Conservation (phyloP, 75 land plant species). For the Picea sitchensis region DNA sequence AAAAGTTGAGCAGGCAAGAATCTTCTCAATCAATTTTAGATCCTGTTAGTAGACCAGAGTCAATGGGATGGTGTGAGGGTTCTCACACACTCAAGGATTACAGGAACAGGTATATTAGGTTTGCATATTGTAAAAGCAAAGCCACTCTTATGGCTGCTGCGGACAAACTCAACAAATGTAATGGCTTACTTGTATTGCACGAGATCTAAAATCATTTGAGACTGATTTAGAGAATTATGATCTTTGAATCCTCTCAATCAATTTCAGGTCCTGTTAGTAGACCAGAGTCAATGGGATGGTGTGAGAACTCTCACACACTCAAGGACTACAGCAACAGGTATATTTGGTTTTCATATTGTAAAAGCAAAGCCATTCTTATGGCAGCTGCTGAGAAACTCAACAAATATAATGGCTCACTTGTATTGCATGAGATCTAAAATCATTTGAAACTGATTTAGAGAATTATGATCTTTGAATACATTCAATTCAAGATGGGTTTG, state of each 20-base stretch:
- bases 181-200: too few relatives aligned
- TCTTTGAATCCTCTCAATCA: background rate
- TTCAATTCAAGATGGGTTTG: too few relatives aligned
- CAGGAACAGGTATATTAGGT: conserved; percentile 60
- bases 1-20: background rate
- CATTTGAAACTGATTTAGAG: too few relatives aligned
- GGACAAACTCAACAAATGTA: conserved; percentile 11
- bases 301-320: background rate
- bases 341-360: conserved; percentile 91
- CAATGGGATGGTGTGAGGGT: background rate
- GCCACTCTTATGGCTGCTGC: conserved; percentile 71
- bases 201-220: too few relatives aligned
- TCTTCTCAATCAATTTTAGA: background rate
- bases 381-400: conserved; percentile 49
- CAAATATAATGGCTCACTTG: background rate
- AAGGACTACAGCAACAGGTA: conserved; percentile 47
- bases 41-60: background rate
- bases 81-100: conserved; percentile 17
- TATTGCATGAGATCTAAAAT: too few relatives aligned
- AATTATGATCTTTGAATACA: too few relatives aligned
- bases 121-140: conserved; percentile 91
- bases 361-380: conserved; percentile 57
- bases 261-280: background rate
- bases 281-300: background rate
- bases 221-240: too few relatives aligned